Evolutionary conservation across 225 moss, liverwort and hornwort species (phyloP), one percentile per base, ranked within the genome.

Genomic region (Climacium dendroides): DNA sequence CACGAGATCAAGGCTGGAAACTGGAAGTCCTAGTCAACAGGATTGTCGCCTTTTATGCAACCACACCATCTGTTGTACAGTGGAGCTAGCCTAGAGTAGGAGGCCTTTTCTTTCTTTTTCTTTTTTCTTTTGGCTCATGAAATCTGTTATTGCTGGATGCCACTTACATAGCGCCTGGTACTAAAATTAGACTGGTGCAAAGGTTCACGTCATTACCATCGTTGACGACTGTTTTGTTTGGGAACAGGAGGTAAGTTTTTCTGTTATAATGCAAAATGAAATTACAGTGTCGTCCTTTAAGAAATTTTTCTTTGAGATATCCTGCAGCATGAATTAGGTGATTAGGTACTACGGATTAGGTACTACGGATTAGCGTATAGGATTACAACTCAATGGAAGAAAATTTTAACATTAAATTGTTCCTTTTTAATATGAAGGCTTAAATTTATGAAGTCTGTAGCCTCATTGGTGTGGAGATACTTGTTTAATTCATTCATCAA

Each of bases 31-130:
- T 45, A 74, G 85, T 92, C 85, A 85, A 87, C 90, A 54, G 83
- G 81, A 72, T 87, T 82, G 92, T 92, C 92, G 87, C 90, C 61
- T 89, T 79, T 89, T 28, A 57, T 85, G 92, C 89, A 90, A 92
- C 92, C 90, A 50, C 32, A 81, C 16, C 87, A 72, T 32, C 59
- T 77, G 66, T 16, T n/a, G 48, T 7, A 74, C 66, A n/a, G 62
- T 48, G 37, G 17, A 28, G 30, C 58, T 34, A 86, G 57, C 81
- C 29, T 73, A 18, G 28, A 6, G 54, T 54, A 55, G 72, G 64
- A 28, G 47, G 26, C 7, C 43, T 50, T 29, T 29, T 24, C 18
- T 45, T 18, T 5, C 4, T 58, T 48, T 45, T 34, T 72, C 23
- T 26, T 28, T 26, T 61, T 18, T 47, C 54, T 64, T 72, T 58